These are phyloP conservation scores for Alectoria sarmentosa DNA, from an alignment of 495 filamentous ascomycete genomes.

Conservation along the genomic window DNA sequence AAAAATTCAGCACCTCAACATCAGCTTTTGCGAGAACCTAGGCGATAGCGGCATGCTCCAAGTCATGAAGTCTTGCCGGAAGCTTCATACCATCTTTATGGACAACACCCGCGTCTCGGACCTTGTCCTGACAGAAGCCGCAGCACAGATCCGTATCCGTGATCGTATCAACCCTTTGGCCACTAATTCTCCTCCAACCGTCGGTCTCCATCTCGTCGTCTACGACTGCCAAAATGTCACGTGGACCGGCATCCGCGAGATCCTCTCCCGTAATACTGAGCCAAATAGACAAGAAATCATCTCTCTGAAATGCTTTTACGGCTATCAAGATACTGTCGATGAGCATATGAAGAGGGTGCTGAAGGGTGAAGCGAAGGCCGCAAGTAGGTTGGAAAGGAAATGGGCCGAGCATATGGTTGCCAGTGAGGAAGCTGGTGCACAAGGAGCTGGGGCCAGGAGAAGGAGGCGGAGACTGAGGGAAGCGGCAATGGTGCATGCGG, in stretches of 20 bases:
- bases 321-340: slow-evolving; percentile 89
- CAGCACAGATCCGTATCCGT: slow-evolving; percentile 62
- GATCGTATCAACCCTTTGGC: slow-evolving; percentile 37
- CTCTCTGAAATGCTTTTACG: slow-evolving; percentile 85
- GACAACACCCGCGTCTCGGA: slow-evolving; percentile 93
- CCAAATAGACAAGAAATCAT: slow-evolving; percentile 57
- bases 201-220: slow-evolving; percentile 70
- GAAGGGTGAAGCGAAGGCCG: slow-evolving; percentile 61
- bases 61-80: slow-evolving; percentile 66
- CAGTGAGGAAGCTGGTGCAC: slow-evolving; percentile 71
- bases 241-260: slow-evolving; percentile 85
- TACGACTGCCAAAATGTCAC: slow-evolving; percentile 89
- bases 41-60: slow-evolving; percentile 81
- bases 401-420: slow-evolving; percentile 96
- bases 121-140: slow-evolving; percentile 80
- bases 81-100: slow-evolving; percentile 68
- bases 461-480: slow-evolving; percentile 69
- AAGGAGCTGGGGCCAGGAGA: slow-evolving; percentile 56
- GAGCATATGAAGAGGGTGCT: slow-evolving; percentile 84
- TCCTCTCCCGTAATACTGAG: slow-evolving; percentile 77
- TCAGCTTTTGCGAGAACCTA: slow-evolving; percentile 83
- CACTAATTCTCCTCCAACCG: slow-evolving; percentile 40
- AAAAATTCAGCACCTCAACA: slow-evolving; percentile 67
- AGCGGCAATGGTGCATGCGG: slow-evolving; percentile 61
- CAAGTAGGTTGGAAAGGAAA: slow-evolving; percentile 70